Conservation (phyloP, 768 basidiomycete species). For the Suillus subaureus region DNA sequence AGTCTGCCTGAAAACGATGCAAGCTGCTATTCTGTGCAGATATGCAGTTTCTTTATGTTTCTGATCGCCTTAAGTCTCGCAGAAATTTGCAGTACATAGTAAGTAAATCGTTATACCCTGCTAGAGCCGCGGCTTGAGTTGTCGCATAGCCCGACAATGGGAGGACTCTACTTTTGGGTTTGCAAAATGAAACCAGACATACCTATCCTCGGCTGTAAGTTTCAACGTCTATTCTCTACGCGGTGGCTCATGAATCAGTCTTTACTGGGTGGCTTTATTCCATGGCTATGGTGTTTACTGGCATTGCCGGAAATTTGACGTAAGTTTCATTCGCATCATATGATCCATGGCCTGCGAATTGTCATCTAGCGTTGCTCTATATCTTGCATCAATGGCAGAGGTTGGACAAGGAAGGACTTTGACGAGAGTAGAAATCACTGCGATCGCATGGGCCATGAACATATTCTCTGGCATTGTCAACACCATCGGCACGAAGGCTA, state of each 20-base stretch:
- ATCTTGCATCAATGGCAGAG: constrained; percentile 53
- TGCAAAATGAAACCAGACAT: constrained; percentile 59
- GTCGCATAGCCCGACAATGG: constrained; percentile 49
- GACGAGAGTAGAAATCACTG: constrained; percentile 50
- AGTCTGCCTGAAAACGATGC: not conserved
- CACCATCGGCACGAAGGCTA: constrained; percentile 58
- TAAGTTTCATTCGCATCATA: constrained; percentile 15
- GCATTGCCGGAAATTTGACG: constrained; percentile 61
- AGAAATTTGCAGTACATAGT: constrained; percentile 63
- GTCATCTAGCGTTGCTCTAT: constrained; percentile 47
- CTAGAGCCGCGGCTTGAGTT: not conserved
- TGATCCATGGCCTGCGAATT: not conserved
- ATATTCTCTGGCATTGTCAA: constrained; percentile 56
- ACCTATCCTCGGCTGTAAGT: constrained; percentile 55
- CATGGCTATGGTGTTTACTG: constrained; percentile 62
- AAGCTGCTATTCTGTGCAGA: constrained; percentile 26
- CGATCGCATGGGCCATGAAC: constrained; percentile 61
- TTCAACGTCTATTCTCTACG: not conserved
- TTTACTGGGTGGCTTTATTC: constrained; percentile 62
- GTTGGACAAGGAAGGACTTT: constrained; percentile 48
- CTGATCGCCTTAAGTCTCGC: constrained; percentile 57
- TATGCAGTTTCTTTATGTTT: constrained; percentile 61
- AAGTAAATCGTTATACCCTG: constrained; percentile 17
- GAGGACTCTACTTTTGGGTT: constrained; percentile 65
- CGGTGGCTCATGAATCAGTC: constrained; percentile 14